Base-by-base conservation (phyloP, 495 filamentous ascomycete species). In the Penicillium coprophilum region DNA sequence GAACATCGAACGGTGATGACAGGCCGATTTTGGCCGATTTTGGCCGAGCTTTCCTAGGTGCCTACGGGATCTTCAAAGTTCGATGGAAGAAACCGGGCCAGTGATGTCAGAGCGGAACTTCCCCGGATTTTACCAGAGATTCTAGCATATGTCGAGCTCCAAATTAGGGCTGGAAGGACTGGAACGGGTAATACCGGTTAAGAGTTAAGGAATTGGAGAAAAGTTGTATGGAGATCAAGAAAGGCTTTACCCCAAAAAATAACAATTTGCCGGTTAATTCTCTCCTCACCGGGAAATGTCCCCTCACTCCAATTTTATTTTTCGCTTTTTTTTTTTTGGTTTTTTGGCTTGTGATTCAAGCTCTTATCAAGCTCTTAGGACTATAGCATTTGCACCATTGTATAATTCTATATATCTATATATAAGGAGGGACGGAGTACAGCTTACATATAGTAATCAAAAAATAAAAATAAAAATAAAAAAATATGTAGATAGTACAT, bases 221-320 rank as follows among this genome's bases (percentile, higher is more conserved):
- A 36, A 34, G 4, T 34, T 6, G 9, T 32, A 13, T 12, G 0
- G 15, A n/a, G n/a, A n/a, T n/a, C n/a, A n/a, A n/a, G n/a, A n/a
- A n/a, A 17, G 2, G 15, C 19, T 53, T 53, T 20, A 51, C 49
- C 45, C 45, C 45, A 27, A 47, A 47, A 31, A 8, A 47, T n/a
- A n/a, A n/a, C n/a, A n/a, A n/a, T n/a, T n/a, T n/a, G n/a, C n/a
- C 60, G 58, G 61, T 59, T 66, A 62, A 61, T 66, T 68, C 66
- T 68, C 69, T 72, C 69, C 69, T 68, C 69, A 72, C 62, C 54
- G 60, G 53, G 58, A 44, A 38, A 56, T 34, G 24, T 59, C 64
- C 64, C 64, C 61, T 66, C 64, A 66, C 64, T 64, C 64, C 61
- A 66, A 61, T 56, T 60, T 55, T 55, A 7, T 40, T 48, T 50